A percentile compares a stretch with the other conserved stretches of the same genome.
phyloP scores from a whole-genome alignment of 371 early-diverging fungal genomes.

The Zychaea mexicana region DNA sequence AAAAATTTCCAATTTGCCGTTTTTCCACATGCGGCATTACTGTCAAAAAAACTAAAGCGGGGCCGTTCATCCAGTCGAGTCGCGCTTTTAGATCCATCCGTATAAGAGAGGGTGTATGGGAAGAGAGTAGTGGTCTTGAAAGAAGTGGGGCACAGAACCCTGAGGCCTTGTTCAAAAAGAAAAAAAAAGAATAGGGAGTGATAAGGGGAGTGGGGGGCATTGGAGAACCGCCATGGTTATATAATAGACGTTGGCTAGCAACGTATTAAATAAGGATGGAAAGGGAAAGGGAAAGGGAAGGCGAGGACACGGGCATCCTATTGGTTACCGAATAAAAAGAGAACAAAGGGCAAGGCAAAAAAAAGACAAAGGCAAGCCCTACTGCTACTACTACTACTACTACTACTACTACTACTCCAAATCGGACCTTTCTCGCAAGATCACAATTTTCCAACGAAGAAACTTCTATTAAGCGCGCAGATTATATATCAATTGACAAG shows the following conservation, averaged over 20 bases:
- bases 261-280: no score
- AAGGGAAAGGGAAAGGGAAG: no score
- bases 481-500: conserved; percentile 9
- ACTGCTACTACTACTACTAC: neutral
- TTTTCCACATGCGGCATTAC: conserved; percentile 2
- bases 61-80: neutral
- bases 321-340: no score
- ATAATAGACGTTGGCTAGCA: no score
- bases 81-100: neutral
- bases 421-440: conserved; percentile 8
- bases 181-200: no score
- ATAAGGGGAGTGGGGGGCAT: no score
- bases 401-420: neutral
- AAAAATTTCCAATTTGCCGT: neutral
- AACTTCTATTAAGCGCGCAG: conserved; percentile 13
- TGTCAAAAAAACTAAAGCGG: neutral
- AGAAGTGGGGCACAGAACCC: no score
- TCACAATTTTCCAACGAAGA: conserved; percentile 12
- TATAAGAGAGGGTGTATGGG: neutral
- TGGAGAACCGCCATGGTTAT: no score
- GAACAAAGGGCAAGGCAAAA: neutral
- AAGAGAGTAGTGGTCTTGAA: neutral
- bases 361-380: neutral
- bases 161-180: no score
- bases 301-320: no score